Percentiles rank a stretch among this genome's conserved stretches.
Conservation (phyloP, 495 filamentous ascomycete species). For the Penicillium egyptiacum region DNA sequence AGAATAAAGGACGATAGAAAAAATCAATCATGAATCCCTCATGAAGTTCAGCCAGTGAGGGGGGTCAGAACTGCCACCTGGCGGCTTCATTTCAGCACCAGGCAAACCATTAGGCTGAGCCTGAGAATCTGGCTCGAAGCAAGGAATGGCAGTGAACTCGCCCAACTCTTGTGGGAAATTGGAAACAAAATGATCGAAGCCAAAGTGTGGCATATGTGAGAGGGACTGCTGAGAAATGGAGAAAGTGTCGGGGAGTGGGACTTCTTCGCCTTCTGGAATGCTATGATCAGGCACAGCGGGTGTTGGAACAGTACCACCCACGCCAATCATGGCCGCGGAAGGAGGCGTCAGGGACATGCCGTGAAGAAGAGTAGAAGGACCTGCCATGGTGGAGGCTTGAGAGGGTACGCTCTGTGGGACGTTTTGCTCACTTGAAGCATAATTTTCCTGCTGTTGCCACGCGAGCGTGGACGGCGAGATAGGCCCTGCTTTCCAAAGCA, state of each 20-base stretch:
- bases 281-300: constrained; percentile 16
- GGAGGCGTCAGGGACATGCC: constrained; percentile 22
- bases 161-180: constrained; percentile 49
- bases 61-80: constrained; percentile 27
- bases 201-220: constrained; percentile 41
- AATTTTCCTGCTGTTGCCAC: constrained; percentile 23
- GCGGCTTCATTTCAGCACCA: constrained; percentile 30
- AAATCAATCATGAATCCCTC: constrained; percentile 27
- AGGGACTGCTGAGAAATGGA: constrained; percentile 34
- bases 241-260: constrained; percentile 34
- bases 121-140: constrained; percentile 45
- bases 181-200: constrained; percentile 48
- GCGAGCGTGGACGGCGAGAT: constrained; percentile 36
- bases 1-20: constrained; percentile 7
- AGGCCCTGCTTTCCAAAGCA: constrained; percentile 53
- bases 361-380: constrained; percentile 12
- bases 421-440: constrained; percentile 21
- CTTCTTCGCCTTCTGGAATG: constrained; percentile 24
- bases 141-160: constrained; percentile 50
- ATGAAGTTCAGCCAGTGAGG: constrained; percentile 45
- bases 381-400: constrained; percentile 13
- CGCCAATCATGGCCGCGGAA: constrained; percentile 10
- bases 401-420: constrained; percentile 17
- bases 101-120: constrained; percentile 19
- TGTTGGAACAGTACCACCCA: constrained; percentile 17